Conservation (phyloP, 345 rosid species). For the Populus simonii region DNA sequence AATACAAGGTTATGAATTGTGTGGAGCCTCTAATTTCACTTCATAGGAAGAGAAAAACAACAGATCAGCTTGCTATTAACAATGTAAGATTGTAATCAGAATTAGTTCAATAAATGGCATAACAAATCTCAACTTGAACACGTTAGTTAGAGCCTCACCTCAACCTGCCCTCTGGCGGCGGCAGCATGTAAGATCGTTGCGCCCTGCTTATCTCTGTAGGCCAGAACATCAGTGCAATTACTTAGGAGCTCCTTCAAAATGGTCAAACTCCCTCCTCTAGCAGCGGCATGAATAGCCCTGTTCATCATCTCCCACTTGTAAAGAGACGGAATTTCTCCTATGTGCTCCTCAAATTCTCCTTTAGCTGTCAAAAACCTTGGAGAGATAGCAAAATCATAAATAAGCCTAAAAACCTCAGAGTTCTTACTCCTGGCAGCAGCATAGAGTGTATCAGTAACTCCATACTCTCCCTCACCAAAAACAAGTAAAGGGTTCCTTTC, state of each 20-base stretch:
- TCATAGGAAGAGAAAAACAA: not conserved
- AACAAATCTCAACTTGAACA: not conserved
- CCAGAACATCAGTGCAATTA: conserved; percentile 48
- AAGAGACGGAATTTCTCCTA: conserved; percentile 54
- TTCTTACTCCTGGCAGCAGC: conserved; percentile 84
- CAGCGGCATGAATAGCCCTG: conserved; percentile 84
- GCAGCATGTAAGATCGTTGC: conserved; percentile 92
- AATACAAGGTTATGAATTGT: not conserved
- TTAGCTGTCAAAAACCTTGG: conserved; percentile 57
- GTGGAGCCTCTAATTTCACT: not conserved
- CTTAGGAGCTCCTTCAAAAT: conserved; percentile 55
- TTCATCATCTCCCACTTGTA: conserved; percentile 78
- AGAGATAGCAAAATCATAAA: conserved; percentile 62
- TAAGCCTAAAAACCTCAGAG: conserved; percentile 53
- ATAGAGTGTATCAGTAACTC: conserved; percentile 80
- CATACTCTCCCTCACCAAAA: conserved; percentile 94
- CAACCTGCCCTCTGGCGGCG: conserved; percentile 75
- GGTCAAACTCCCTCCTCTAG: conserved; percentile 72
- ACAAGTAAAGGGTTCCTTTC: conserved; percentile 67
- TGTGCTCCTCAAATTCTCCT: conserved; percentile 53
- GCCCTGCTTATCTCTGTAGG: conserved; percentile 68
- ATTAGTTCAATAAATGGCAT: not conserved
- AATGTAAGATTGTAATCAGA: not conserved
- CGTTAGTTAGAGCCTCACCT: conserved; percentile 37
- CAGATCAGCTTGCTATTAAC: not conserved